A percentile compares a stretch with the other conserved stretches of the same genome.
These are phyloP conservation scores for Trametes punicea DNA, from an alignment of 768 basidiomycete genomes.

Conservation along the genomic window DNA sequence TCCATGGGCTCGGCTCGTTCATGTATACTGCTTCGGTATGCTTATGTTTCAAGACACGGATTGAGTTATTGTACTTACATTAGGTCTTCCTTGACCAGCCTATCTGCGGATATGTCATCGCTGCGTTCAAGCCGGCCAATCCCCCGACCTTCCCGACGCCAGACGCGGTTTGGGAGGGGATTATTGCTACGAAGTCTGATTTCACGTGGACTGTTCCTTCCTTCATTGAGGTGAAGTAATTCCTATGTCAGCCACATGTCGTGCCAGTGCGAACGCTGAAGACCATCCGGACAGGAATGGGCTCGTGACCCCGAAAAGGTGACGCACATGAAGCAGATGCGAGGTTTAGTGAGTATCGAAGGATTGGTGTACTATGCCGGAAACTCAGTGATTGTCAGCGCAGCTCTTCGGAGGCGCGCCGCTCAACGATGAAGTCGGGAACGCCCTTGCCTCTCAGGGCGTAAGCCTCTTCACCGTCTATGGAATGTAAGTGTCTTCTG, in stretches of 20 bases:
- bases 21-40: conserved; percentile 4
- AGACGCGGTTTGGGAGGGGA: conserved; percentile 13
- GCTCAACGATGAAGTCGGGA: conserved; percentile 8
- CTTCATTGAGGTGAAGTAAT: conserved; percentile 12
- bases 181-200: conserved; percentile 4
- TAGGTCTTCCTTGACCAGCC: neutral
- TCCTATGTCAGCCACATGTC: neutral
- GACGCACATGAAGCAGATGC: conserved; percentile 10
- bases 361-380: too few relatives aligned
- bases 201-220: conserved; percentile 18
- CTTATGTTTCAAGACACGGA: neutral
- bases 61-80: neutral
- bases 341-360: conserved; percentile 1
- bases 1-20: conserved; percentile 11
- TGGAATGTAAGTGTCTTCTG: neutral
- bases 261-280: too few relatives aligned
- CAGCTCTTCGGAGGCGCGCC: conserved; percentile 17
- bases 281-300: conserved; percentile 14
- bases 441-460: conserved; percentile 7
- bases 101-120: conserved; percentile 19
- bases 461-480: conserved; percentile 8
- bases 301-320: conserved; percentile 21
- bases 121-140: conserved; percentile 24
- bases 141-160: conserved; percentile 26
- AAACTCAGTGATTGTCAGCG: too few relatives aligned